Evolutionary conservation across 805 yeast species (phyloP), one percentile per base, ranked within the genome.

Genomic region (Candida takata): DNA sequence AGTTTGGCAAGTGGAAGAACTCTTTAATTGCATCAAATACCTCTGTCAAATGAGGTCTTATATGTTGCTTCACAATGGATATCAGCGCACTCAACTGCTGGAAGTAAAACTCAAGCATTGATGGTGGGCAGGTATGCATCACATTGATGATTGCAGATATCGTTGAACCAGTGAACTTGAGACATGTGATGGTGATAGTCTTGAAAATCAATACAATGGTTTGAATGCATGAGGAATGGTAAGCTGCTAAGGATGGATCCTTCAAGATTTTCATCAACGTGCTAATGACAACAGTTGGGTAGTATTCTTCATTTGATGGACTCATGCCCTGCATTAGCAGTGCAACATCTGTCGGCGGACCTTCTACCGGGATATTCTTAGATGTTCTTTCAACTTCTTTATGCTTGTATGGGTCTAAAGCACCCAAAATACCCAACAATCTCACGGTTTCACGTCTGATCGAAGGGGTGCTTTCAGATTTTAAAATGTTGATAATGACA

Each of bases 321-420:
- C 95, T 82, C 71, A 85, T 83, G 4, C 96, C 96, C 51, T 84
- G 84, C 88, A 92, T 86, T 35, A 92, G 65, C 17, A 92, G 64
- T 6, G 90, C 85, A 45, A 90, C 83, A 50, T 92, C 98, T 6
- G 87, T 77, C 0, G 97, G 82, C 4, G 95, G 92, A 3, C 90
- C 86, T 45, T 84, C 94, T 1, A 74, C 80, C 4, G 62, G 44
- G 21, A 56, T 54, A 37, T 60, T 60, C 31, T 72, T 76, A 1
- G 81, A 72, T 2, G 68, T 69, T 38, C 84, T 79, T 54, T 88
- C 97, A 8, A 88, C 84, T 48, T 86, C 95, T 37, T 95, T 76
- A 48, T 87, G 94, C 53, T 85, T 88, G 55, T 90, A 92, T 1
- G 99, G 99, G 59, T 92, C 98, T 32, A 92, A 64, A 0, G 98